phyloP scores from a whole-genome alignment of 1,284 basidiomycete species.

The Rhodotorula sp. region DNA sequence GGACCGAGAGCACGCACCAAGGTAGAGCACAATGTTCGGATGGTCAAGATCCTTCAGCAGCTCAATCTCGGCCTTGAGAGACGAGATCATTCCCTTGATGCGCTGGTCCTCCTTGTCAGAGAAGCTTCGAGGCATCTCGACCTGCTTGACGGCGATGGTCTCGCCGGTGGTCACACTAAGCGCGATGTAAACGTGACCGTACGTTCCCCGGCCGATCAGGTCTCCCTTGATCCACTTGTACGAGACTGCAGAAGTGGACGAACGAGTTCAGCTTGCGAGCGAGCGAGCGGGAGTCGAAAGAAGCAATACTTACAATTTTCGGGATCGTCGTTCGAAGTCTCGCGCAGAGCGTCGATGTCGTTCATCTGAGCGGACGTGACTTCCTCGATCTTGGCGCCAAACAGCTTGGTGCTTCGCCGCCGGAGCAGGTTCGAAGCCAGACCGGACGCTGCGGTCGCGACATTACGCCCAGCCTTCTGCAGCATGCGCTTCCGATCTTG shows the following conservation, averaged over 20 bases:
- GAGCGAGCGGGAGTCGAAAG: no score
- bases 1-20: slow-evolving; percentile 57
- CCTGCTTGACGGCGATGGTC: slow-evolving; percentile 99
- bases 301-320: slow-evolving; percentile 43
- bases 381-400: slow-evolving; percentile 91
- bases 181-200: slow-evolving; percentile 92
- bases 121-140: slow-evolving; percentile 85
- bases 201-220: slow-evolving; percentile 94
- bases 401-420: slow-evolving; percentile 88
- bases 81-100: slow-evolving; percentile 82
- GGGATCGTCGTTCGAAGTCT: slow-evolving; percentile 46
- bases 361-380: slow-evolving; percentile 67
- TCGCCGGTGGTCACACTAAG: slow-evolving; percentile 97
- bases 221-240: slow-evolving; percentile 99
- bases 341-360: slow-evolving; percentile 43
- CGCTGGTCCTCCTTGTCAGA: slow-evolving; percentile 85
- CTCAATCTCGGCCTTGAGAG: slow-evolving; percentile 89
- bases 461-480: slow-evolving; percentile 52
- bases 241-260: slow-evolving; percentile 59
- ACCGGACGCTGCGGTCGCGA: slow-evolving; percentile 51
- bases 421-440: slow-evolving; percentile 55
- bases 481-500: slow-evolving; percentile 54
- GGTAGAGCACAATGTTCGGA: slow-evolving; percentile 93
- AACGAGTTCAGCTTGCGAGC: not conserved
- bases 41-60: slow-evolving; percentile 95